phyloP scores from a whole-genome alignment of 73 alveolate species.

The Urostyla sp. region DNA sequence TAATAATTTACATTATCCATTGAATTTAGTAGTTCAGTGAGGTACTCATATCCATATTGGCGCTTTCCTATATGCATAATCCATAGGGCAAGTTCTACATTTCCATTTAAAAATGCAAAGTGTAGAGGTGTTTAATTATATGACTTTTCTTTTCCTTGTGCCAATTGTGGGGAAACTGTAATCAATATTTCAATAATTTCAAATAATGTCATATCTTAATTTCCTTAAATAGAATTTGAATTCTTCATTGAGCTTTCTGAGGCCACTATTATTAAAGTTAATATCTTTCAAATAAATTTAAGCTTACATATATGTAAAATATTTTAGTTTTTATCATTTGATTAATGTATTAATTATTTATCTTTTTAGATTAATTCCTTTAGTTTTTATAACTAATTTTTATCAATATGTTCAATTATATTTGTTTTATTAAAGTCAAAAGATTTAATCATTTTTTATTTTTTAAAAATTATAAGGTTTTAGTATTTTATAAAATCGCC shows the following conservation, averaged over 20 bases:
- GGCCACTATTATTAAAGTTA: slow-evolving; percentile 18
- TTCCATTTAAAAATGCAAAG: slow-evolving; percentile 44
- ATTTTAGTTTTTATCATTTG: slow-evolving; percentile 39
- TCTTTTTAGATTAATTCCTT: too few species aligned
- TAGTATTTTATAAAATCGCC: too few species aligned
- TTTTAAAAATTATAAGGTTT: too few species aligned
- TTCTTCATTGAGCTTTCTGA: slow-evolving; percentile 28
- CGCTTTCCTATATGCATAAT: slow-evolving; percentile 18
- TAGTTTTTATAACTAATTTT: too few species aligned
- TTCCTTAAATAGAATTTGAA: slow-evolving; percentile 31
- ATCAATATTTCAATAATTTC: slow-evolving; percentile 13
- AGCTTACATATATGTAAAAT: slow-evolving; percentile 36
- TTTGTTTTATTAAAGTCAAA: too few species aligned
- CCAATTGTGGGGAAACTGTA: not conserved
- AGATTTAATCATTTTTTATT: too few species aligned
- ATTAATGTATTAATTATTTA: too few species aligned
- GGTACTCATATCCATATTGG: slow-evolving; percentile 39
- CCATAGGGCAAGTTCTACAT: slow-evolving; percentile 47
- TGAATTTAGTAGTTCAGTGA: slow-evolving; percentile 18
- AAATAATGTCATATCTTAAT: slow-evolving; percentile 38
- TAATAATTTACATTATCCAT: slow-evolving; percentile 41
- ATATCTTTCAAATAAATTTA: not conserved
- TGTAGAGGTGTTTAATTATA: slow-evolving; percentile 17
- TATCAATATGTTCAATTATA: too few species aligned
- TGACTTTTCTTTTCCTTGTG: slow-evolving; percentile 20